Percentiles rank a stretch among this genome's conserved stretches.
These are phyloP conservation scores for Trifolium fragiferum DNA, from an alignment of 306 rosid genomes.

Conservation along the genomic window DNA sequence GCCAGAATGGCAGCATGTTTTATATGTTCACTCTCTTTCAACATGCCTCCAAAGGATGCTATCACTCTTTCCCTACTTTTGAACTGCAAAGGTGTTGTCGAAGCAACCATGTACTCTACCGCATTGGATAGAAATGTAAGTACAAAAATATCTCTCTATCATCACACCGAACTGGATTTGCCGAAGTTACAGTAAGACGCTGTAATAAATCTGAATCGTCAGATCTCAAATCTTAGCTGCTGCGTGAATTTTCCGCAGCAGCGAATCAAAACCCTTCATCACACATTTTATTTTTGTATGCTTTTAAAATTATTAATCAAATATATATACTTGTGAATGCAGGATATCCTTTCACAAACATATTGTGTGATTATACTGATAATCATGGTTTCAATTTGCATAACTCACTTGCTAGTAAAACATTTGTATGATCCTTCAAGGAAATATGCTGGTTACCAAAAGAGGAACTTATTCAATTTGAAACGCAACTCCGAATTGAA, in stretches of 20 bases:
- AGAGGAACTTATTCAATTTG: conserved; percentile 46
- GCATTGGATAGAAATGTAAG: conserved; percentile 40
- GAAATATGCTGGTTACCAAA: conserved; percentile 48
- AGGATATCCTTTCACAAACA: conserved; percentile 7
- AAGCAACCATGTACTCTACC: conserved; percentile 18
- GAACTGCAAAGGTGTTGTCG: conserved; percentile 61
- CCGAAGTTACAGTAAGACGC: too few relatives aligned
- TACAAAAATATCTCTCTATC: too few relatives aligned
- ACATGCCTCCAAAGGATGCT: conserved; percentile 53
- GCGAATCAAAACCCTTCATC: too few relatives aligned
- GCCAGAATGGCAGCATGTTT: conserved; percentile 13
- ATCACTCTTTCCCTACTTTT: conserved; percentile 53
- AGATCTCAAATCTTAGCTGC: too few relatives aligned
- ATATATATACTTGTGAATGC: conserved; percentile 18
- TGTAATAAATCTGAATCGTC: too few relatives aligned
- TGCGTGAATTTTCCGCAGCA: too few relatives aligned
- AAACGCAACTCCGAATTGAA: conserved; percentile 42
- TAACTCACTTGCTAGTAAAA: conserved; percentile 41
- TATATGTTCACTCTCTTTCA: conserved; percentile 33
- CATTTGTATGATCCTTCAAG: conserved; percentile 57
- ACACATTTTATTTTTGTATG: too few relatives aligned
- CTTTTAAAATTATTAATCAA: too few relatives aligned
- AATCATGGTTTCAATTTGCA: conserved; percentile 32
- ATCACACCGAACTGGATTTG: too few relatives aligned
- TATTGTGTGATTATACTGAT: background rate